phyloP scores from a whole-genome alignment of 805 yeast species.

The Nakazawaea sp. region DNA sequence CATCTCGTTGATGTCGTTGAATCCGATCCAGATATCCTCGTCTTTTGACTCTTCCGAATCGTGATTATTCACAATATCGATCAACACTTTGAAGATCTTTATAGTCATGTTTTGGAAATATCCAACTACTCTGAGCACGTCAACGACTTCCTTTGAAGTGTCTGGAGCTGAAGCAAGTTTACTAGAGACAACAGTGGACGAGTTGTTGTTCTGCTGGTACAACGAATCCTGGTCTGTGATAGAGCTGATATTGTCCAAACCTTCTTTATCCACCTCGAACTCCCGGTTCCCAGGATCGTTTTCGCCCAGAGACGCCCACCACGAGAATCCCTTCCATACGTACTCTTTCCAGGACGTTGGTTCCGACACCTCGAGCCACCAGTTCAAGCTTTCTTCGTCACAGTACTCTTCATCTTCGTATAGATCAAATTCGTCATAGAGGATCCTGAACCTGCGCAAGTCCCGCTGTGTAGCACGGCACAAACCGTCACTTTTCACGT shows the following conservation, averaged over 20 bases:
- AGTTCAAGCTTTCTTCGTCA: slow-evolving; percentile 17
- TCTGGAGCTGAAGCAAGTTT: background rate
- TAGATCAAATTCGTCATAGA: slow-evolving; percentile 17
- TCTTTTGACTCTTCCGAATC: slow-evolving; percentile 13
- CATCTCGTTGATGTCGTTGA: slow-evolving; percentile 45
- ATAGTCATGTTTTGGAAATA: slow-evolving; percentile 45
- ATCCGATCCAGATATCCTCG: slow-evolving; percentile 24
- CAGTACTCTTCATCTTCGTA: slow-evolving; percentile 9
- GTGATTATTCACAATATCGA: slow-evolving; percentile 29
- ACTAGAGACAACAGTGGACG: background rate
- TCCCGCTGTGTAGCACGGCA: slow-evolving; percentile 30
- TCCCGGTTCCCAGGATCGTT: slow-evolving; percentile 33
- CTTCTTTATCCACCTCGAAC: slow-evolving; percentile 25
- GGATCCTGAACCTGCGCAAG: slow-evolving; percentile 24
- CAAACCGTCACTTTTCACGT: slow-evolving; percentile 4
- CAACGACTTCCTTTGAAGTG: slow-evolving; percentile 17
- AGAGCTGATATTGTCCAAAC: slow-evolving; percentile 8
- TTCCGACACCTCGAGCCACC: slow-evolving; percentile 41
- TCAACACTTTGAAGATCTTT: slow-evolving; percentile 30
- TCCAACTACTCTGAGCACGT: slow-evolving; percentile 30
- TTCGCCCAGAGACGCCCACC: slow-evolving; percentile 90
- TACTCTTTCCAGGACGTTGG: slow-evolving; percentile 49
- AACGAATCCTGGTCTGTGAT: slow-evolving; percentile 9
- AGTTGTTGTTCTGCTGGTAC: background rate
- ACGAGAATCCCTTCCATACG: slow-evolving; percentile 63